phyloP scores from a whole-genome alignment of 345 rosid species.

The Populus alba region DNA sequence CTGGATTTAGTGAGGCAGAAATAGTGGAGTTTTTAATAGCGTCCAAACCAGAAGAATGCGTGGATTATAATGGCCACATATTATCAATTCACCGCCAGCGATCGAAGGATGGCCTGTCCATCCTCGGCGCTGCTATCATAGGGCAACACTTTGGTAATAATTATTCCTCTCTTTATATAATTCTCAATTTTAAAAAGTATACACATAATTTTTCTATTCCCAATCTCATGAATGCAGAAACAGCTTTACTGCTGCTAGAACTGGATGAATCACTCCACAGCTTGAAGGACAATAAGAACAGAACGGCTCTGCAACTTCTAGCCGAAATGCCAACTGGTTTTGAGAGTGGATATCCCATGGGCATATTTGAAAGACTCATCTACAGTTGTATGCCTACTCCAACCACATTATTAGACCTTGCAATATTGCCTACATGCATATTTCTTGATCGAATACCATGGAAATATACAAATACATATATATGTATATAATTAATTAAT shows the following conservation, averaged over 20 bases:
- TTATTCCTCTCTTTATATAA: no score
- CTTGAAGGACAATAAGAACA: slow-evolving; percentile 6
- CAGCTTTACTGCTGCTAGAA: slow-evolving; percentile 20
- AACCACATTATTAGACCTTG: no score
- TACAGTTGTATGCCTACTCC: slow-evolving; percentile 4
- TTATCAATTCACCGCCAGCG: neutral
- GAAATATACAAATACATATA: no score
- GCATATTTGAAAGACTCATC: neutral
- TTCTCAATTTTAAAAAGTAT: no score
- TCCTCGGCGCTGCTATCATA: slow-evolving; percentile 14
- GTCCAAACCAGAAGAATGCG: neutral
- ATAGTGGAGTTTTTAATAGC: no score
- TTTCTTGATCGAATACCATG: no score
- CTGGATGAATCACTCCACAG: slow-evolving; percentile 3
- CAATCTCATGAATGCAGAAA: neutral
- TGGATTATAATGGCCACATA: neutral
- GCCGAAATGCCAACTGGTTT: slow-evolving; percentile 10
- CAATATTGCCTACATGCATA: neutral
- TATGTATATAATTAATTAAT: no score
- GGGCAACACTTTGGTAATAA: slow-evolving; percentile 25
- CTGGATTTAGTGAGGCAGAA: no score
- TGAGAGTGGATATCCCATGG: neutral
- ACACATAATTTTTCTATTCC: neutral
- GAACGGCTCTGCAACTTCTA: slow-evolving; percentile 23
- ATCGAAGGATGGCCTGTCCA: neutral